Percentiles rank a stretch among this genome's conserved stretches.
Conservation (phyloP, 768 basidiomycete genomes). For the Pleurotus ostreatus region DNA sequence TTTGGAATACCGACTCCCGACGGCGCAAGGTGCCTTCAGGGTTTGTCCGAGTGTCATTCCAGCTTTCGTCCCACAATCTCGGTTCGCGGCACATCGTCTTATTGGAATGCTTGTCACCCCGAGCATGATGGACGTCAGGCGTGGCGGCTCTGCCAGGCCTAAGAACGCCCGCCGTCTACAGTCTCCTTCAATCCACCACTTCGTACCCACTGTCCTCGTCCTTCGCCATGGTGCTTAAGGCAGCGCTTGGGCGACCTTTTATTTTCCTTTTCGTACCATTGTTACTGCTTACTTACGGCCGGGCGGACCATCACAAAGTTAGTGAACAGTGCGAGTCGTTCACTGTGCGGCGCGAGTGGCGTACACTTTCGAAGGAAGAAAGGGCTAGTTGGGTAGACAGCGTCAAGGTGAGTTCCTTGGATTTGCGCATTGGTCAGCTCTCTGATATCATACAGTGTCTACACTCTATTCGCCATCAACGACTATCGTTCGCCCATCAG, state of each 20-base stretch:
- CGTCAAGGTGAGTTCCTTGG: constrained; percentile 9
- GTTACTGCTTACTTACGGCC: neutral
- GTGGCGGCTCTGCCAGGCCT: too few relatives aligned
- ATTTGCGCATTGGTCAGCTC: neutral
- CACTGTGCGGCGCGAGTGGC: constrained; percentile 12
- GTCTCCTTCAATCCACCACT: too few relatives aligned
- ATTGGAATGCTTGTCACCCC: too few relatives aligned
- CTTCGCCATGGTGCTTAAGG: constrained; percentile 2
- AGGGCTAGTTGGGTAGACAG: constrained; percentile 11
- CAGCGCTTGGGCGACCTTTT: neutral
- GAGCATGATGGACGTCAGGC: too few relatives aligned
- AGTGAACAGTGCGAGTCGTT: neutral
- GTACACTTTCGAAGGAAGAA: constrained; percentile 7
- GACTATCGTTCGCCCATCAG: constrained; percentile 9
- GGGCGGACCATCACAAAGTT: neutral
- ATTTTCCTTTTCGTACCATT: neutral
- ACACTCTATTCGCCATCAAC: constrained; percentile 8
- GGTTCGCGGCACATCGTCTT: too few relatives aligned
- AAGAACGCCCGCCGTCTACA: too few relatives aligned
- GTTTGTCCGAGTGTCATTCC: too few relatives aligned
- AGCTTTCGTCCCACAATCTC: too few relatives aligned
- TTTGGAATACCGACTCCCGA: too few relatives aligned
- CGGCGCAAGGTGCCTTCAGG: too few relatives aligned
- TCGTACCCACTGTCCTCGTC: too few relatives aligned
- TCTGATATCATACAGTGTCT: constrained; percentile 7